Conservation (phyloP, 495 filamentous ascomycete species). For the Viridothelium virens region DNA sequence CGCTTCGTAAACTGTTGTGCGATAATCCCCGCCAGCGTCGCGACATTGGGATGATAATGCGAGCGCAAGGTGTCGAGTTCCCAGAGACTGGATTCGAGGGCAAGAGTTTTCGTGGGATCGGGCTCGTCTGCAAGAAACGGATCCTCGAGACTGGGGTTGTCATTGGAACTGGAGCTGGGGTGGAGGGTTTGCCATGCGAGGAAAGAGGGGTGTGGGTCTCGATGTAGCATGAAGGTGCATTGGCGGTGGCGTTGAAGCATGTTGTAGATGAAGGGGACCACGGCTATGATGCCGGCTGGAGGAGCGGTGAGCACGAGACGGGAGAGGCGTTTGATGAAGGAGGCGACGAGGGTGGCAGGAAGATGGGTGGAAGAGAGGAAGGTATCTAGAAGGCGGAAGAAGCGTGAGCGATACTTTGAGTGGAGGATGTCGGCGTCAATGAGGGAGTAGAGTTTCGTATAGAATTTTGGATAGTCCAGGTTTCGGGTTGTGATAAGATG, state of each 20-base stretch:
- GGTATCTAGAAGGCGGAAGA: constrained; percentile 86
- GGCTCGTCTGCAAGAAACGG: constrained; percentile 65
- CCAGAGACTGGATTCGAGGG: constrained; percentile 91
- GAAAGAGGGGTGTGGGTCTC: constrained; percentile 40
- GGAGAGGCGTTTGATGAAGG: constrained; percentile 88
- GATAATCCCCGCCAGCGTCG: constrained; percentile 86
- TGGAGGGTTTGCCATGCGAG: constrained; percentile 13
- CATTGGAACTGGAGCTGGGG: constrained; percentile 20
- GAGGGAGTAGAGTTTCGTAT: constrained; percentile 83
- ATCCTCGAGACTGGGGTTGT: constrained; percentile 65
- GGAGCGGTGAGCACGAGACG: constrained; percentile 76
- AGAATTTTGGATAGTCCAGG: constrained; percentile 94
- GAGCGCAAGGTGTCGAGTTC: constrained; percentile 81
- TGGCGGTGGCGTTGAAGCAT: constrained; percentile 81
- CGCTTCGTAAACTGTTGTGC: constrained; percentile 97
- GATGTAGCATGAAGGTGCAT: constrained; percentile 92
- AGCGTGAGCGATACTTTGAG: constrained; percentile 84
- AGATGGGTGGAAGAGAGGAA: constrained; percentile 92
- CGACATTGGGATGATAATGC: constrained; percentile 97
- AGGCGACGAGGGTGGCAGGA: constrained; percentile 80
- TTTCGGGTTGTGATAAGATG: constrained; percentile 90
- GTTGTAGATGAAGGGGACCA: constrained; percentile 93
- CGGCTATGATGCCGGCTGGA: constrained; percentile 75
- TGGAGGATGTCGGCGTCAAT: constrained; percentile 79
- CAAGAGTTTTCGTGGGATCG: constrained; percentile 77